Evolutionary conservation across 2,329 filamentous ascomycete genomes (phyloP), one percentile per base, ranked within the genome.

Genomic region (Lachnellula hyalina): DNA sequence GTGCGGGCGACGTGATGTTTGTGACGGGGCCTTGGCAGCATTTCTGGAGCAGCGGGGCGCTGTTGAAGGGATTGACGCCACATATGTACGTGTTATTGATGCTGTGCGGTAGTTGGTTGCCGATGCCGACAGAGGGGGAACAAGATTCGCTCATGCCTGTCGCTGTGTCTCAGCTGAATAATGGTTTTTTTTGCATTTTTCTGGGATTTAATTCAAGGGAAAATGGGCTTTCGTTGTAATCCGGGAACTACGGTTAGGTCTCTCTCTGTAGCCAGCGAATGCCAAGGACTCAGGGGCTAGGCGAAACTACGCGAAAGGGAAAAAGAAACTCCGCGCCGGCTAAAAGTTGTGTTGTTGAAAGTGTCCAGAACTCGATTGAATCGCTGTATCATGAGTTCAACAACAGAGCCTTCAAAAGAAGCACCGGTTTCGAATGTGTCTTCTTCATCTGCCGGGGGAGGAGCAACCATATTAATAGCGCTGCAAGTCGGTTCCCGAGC

Each of bases 401-500:
- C 49, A 3, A 17, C 21, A 5, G 7, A n/a, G 17, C 28, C 34
- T 38, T 15, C 34, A 32, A 41, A 50, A 50, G 47, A 32, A 28
- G 19, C 35, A 32, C 4, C 28, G 15, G 7, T n/a, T 3, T n/a
- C 32, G n/a, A 23, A 49, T 17, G 36, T 50, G 17, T 42, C 55
- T 5, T 58, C 61, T 12, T 62, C 59, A 14, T 63, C 65, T 19
- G 61, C 64, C 2, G 51, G 57, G 3, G 51, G 58, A 14, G 65
- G 63, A n/a, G 65, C 64, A 5, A 56, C 59, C 7, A 57, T 68
- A 1, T 82, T 99, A 62, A 95, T 99, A 68, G 75, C 89, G 50
- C 84, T 96, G 45, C 94, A 97, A 73, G 78, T 99, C 60, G 79
- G 80, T 45, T 96, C 93, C n/a, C 87, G 93, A 57, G 85, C 86